These are phyloP conservation scores for Kodamaea sp. DNA, from an alignment of 1,139 yeast species.

Conservation along the genomic window DNA sequence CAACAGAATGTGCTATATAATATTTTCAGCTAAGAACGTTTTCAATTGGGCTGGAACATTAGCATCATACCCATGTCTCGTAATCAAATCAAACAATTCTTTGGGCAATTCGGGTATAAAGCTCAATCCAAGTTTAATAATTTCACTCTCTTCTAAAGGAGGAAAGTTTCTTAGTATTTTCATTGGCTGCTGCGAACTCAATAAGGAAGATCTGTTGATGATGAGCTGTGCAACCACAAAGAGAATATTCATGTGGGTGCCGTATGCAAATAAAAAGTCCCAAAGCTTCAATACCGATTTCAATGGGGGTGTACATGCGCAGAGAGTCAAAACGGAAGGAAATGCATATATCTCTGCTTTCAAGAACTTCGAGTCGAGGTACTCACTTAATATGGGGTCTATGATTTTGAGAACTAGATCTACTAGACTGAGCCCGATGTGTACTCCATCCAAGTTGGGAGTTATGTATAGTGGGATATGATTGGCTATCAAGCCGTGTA, in stretches of 20 bases:
- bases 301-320: slow-evolving; percentile 90
- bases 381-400: slow-evolving; percentile 69
- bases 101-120: slow-evolving; percentile 78
- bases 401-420: slow-evolving; percentile 71
- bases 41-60: slow-evolving; percentile 43
- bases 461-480: slow-evolving; percentile 79
- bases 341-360: slow-evolving; percentile 88
- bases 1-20: not conserved
- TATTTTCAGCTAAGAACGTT: slow-evolving; percentile 15
- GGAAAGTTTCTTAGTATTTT: slow-evolving; percentile 74
- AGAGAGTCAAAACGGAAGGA: slow-evolving; percentile 81
- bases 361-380: slow-evolving; percentile 61
- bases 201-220: slow-evolving; percentile 60
- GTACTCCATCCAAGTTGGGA: slow-evolving; percentile 80
- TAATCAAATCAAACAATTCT: slow-evolving; percentile 63
- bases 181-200: slow-evolving; percentile 71
- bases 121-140: slow-evolving; percentile 77
- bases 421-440: slow-evolving; percentile 69
- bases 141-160: slow-evolving; percentile 66
- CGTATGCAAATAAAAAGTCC: slow-evolving; percentile 92
- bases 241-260: slow-evolving; percentile 82
- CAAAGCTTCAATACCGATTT: slow-evolving; percentile 74
- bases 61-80: slow-evolving; percentile 70
- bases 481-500: slow-evolving; percentile 55
- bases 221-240: slow-evolving; percentile 85